phyloP scores from a whole-genome alignment of 306 rosid species.

The cucumber (Cucumis sativus) region Cucumber_9930_V3 NC_026656.2:19521001-19521500 shows the following conservation, averaged over 20 bases:
- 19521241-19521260: conserved; percentile 47
- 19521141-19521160: conserved; percentile 55
- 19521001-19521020: neutral
- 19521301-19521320: conserved; percentile 56
- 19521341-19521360: conserved; percentile 17
- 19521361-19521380: neutral
- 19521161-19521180: conserved; percentile 52
- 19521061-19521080: neutral
- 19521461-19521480: neutral
- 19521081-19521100: neutral
- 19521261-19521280: conserved; percentile 43
- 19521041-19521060: neutral
- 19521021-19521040: neutral
- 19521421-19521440: neutral
- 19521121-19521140: conserved; percentile 48
- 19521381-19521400: neutral
- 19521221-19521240: conserved; percentile 43
- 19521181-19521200: conserved; percentile 49
- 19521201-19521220: conserved; percentile 58
- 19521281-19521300: conserved; percentile 53
- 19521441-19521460: too few relatives aligned
- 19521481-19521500: neutral
- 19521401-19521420: too few relatives aligned
- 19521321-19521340: conserved; percentile 50
- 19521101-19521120: conserved; percentile 28